Percentiles rank a stretch among this genome's conserved stretches.
phyloP scores from a whole-genome alignment of 345 rosid genomes.

The Firmiana major region DNA sequence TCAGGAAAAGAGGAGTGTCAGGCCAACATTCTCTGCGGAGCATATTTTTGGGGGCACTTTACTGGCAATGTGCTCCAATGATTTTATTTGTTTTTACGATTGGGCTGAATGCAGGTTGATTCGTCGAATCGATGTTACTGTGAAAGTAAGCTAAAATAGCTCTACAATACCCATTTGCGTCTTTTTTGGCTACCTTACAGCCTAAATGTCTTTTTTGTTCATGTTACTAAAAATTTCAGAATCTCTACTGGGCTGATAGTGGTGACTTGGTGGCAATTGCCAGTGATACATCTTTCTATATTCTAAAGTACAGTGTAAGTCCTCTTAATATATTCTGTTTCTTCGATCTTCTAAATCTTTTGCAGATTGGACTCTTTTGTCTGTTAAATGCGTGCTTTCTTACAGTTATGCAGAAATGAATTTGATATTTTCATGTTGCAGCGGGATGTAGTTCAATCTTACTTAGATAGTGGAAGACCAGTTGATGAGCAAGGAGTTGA shows the following conservation, averaged over 20 bases:
- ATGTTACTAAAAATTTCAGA: conserved; percentile 46
- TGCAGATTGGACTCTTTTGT: neutral
- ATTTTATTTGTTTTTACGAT: conserved; percentile 97
- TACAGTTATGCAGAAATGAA: conserved; percentile 5
- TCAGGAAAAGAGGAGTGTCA: conserved; percentile 89
- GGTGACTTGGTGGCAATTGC: conserved; percentile 98
- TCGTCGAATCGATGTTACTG: conserved; percentile 93
- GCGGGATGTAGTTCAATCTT: conserved; percentile 85
- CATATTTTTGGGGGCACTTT: conserved; percentile 87
- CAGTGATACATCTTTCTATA: conserved; percentile 94
- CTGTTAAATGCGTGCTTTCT: neutral
- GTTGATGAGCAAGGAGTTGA: conserved; percentile 98
- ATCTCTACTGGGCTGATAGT: conserved; percentile 98
- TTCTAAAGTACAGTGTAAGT: conserved; percentile 87
- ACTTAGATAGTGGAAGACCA: conserved; percentile 83
- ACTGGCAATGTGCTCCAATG: conserved; percentile 96
- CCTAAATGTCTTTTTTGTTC: conserved; percentile 1
- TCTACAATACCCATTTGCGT: conserved; percentile 11
- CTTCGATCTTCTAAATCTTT: conserved; percentile 9
- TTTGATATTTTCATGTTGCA: conserved; percentile 38
- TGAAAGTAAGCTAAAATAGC: conserved; percentile 62
- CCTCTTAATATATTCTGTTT: conserved; percentile 10
- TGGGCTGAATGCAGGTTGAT: conserved; percentile 99
- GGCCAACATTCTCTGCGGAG: conserved; percentile 95
- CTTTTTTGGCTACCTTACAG: conserved; percentile 5